A percentile compares a stretch with the other conserved stretches of the same genome.
These are phyloP conservation scores for Lachnum nothofagi DNA, from an alignment of 2,329 filamentous ascomycete species.

Conservation along the genomic window DNA sequence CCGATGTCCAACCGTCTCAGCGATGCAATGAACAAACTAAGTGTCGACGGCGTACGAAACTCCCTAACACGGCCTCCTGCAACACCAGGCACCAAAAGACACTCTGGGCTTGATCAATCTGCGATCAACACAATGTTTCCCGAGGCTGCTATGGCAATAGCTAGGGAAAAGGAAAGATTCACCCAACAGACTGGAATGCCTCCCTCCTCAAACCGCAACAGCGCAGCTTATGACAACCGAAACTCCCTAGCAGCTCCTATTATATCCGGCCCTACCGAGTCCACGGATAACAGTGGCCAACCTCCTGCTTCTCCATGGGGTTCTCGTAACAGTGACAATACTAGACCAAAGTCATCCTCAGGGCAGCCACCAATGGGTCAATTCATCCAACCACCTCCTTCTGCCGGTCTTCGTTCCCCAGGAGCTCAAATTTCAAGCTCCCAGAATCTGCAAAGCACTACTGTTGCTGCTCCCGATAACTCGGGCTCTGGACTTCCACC, in stretches of 20 bases:
- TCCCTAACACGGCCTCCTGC: constrained; percentile 77
- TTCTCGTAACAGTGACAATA: constrained; percentile 44
- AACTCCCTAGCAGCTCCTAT: constrained; percentile 66
- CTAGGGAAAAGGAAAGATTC: constrained; percentile 95
- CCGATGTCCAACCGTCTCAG: constrained; percentile 94
- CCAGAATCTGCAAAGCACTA: constrained; percentile 75
- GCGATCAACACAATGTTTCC: constrained; percentile 99
- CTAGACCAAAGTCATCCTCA: constrained; percentile 71
- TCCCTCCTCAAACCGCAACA: constrained; percentile 89
- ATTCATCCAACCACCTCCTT: constrained; percentile 77
- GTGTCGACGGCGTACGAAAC: constrained; percentile 78
- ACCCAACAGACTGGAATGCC: constrained; percentile 89
- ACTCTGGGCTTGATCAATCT: constrained; percentile 86
- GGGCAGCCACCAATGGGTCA: constrained; percentile 87
- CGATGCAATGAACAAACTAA: constrained; percentile 94
- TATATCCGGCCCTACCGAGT: constrained; percentile 65
- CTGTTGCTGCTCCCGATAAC: constrained; percentile 67
- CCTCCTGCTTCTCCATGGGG: constrained; percentile 80
- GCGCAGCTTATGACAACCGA: constrained; percentile 71
- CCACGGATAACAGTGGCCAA: constrained; percentile 54
- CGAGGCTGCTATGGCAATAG: constrained; percentile 95
- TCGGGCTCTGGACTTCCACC: constrained; percentile 68
- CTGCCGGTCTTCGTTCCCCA: constrained; percentile 73
- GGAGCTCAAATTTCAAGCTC: constrained; percentile 63
- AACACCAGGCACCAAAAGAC: constrained; percentile 76